Conservation (phyloP, 1,284 basidiomycete genomes). For the Schizopora paradoxa region DNA sequence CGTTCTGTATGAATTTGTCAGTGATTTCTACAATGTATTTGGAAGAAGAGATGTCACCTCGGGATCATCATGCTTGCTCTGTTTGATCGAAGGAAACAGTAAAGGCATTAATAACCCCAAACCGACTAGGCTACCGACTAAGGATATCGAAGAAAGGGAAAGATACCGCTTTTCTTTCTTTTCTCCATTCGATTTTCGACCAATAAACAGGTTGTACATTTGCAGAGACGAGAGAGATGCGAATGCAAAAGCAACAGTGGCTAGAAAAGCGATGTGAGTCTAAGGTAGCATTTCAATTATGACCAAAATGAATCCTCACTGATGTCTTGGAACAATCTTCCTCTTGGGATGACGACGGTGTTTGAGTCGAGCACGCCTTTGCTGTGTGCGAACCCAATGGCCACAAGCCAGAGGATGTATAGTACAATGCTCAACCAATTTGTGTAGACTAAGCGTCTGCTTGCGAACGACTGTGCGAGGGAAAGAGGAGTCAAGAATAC, state of each 20-base stretch:
- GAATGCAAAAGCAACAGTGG: conserved; percentile 55
- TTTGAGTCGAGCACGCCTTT: conserved; percentile 37
- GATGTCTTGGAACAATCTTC: conserved; percentile 56
- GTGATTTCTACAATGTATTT: conserved; percentile 7
- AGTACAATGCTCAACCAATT: conserved; percentile 52
- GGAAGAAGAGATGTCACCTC: conserved; percentile 9
- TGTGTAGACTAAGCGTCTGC: conserved; percentile 46
- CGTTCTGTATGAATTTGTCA: conserved; percentile 22
- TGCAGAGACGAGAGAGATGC: conserved; percentile 58
- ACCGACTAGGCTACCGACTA: conserved; percentile 44
- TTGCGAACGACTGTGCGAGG: conserved; percentile 45
- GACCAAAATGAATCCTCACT: conserved; percentile 39
- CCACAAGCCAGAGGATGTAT: conserved; percentile 55
- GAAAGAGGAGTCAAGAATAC: conserved; percentile 45
- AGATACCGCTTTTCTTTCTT: conserved; percentile 43
- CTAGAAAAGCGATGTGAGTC: conserved; percentile 28
- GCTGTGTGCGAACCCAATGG: conserved; percentile 44
- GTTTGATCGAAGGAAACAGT: conserved; percentile 44
- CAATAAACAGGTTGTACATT: conserved; percentile 54
- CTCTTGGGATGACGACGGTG: conserved; percentile 36
- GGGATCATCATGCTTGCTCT: conserved; percentile 13
- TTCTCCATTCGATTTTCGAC: conserved; percentile 32
- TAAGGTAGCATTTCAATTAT: not conserved
- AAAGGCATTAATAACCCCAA: conserved; percentile 50
- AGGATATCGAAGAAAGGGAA: conserved; percentile 55